phyloP scores from a whole-genome alignment of 2,329 filamentous ascomycete genomes.

The Monilinia aucupariae region DNA sequence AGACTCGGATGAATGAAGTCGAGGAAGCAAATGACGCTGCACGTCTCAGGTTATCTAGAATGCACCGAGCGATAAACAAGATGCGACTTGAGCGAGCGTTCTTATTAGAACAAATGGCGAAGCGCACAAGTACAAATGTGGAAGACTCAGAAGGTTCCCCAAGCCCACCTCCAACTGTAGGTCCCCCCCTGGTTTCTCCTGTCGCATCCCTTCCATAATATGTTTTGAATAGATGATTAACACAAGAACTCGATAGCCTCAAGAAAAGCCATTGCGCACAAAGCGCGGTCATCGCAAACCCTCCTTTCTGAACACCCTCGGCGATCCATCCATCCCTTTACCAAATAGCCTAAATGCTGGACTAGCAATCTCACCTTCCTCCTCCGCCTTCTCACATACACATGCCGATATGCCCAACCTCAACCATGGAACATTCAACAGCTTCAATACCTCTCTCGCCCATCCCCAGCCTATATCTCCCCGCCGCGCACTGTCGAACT shows the following conservation, averaged over 20 bases:
- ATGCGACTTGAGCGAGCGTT: conserved; percentile 81
- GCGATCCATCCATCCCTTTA: conserved; percentile 38
- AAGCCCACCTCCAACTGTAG: conserved; percentile 72
- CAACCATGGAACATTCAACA: conserved; percentile 36
- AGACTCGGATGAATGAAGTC: conserved; percentile 84
- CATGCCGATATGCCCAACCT: conserved; percentile 37
- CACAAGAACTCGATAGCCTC: conserved; percentile 48
- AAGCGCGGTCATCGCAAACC: conserved; percentile 67
- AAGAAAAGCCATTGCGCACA: conserved; percentile 70
- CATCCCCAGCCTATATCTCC: conserved; percentile 23
- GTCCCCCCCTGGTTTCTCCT: conserved; percentile 32
- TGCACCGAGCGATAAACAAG: conserved; percentile 84
- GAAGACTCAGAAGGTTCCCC: conserved; percentile 75
- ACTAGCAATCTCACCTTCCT: conserved; percentile 44
- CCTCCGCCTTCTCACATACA: conserved; percentile 49
- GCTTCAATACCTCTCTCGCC: conserved; percentile 11
- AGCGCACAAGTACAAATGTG: conserved; percentile 67
- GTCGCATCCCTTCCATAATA: conserved; percentile 19
- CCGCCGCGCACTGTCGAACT: conserved; percentile 8
- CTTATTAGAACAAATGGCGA: conserved; percentile 65
- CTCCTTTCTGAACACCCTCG: conserved; percentile 38
- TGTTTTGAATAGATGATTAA: conserved; percentile 20
- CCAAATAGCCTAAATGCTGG: conserved; percentile 45
- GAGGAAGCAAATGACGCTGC: conserved; percentile 86
- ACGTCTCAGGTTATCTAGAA: conserved; percentile 68